These are phyloP conservation scores for Hygrophila difformis DNA, from an alignment of 257 asterid species.

Conservation along the genomic window DNA sequence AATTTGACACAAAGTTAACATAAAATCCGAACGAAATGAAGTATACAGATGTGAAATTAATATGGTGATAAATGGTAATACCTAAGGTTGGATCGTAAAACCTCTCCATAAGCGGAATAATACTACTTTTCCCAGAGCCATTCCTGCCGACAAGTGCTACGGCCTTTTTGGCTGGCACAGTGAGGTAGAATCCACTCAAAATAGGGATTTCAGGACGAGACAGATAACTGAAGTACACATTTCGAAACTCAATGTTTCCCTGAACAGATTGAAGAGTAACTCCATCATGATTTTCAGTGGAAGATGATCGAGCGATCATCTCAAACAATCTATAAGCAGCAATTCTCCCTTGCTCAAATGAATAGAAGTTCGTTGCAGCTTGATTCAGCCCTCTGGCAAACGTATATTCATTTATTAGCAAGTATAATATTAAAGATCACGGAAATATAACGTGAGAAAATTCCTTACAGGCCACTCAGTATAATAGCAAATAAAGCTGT, in stretches of 20 bases:
- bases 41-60: slow-evolving; percentile 7
- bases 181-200: slow-evolving; percentile 96
- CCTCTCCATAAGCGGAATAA: slow-evolving; percentile 98
- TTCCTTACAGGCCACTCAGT: slow-evolving; percentile 97
- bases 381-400: slow-evolving; percentile 87
- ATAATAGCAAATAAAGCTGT: slow-evolving; percentile 93
- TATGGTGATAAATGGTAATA: slow-evolving; percentile 26
- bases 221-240: slow-evolving; percentile 94
- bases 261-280: slow-evolving; percentile 73
- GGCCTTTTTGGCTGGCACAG: slow-evolving; percentile 95
- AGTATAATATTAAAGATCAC: slow-evolving; percentile 10
- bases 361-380: slow-evolving; percentile 98
- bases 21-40: slow-evolving; percentile 10
- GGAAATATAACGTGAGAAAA: slow-evolving; percentile 19
- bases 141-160: slow-evolving; percentile 99
- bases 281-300: slow-evolving; percentile 75
- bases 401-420: slow-evolving; percentile 13
- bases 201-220: slow-evolving; percentile 99
- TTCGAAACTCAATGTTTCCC: slow-evolving; percentile 97
- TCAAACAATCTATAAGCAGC: slow-evolving; percentile 97
- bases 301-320: slow-evolving; percentile 93
- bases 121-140: slow-evolving; percentile 98
- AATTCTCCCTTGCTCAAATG: slow-evolving; percentile 97
- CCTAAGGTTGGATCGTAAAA: slow-evolving; percentile 99
- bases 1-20: slow-evolving; percentile 5